Conservation (phyloP, 2,329 filamentous ascomycete genomes). For the Fusarium papillatum region DNA sequence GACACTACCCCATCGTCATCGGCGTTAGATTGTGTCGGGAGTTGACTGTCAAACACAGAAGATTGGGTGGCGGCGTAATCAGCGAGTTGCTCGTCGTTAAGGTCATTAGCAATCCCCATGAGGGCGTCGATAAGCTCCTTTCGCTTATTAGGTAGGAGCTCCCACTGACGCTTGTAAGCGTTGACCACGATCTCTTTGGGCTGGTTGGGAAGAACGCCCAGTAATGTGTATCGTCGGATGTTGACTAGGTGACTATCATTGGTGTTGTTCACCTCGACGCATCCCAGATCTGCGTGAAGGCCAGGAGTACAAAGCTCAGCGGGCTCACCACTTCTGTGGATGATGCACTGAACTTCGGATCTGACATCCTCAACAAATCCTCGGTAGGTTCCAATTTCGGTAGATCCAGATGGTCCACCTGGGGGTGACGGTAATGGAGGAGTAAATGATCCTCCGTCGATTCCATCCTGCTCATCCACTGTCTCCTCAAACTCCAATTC, state of each 20-base stretch:
- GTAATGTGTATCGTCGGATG: conserved; percentile 49
- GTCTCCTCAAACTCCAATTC: conserved; percentile 63
- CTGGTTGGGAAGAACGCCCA: conserved; percentile 55
- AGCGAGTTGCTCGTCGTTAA: conserved; percentile 50
- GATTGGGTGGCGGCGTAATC: conserved; percentile 55
- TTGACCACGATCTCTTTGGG: conserved; percentile 51
- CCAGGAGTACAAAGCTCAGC: conserved; percentile 49
- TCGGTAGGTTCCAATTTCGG: conserved; percentile 56
- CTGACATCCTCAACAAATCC: conserved; percentile 65
- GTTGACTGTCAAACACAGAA: conserved; percentile 55
- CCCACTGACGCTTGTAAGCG: conserved; percentile 58
- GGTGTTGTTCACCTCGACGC: conserved; percentile 46
- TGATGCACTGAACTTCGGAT: conserved; percentile 61
- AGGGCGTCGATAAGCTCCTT: conserved; percentile 50
- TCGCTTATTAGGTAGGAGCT: conserved; percentile 48
- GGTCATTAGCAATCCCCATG: conserved; percentile 51
- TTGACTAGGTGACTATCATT: conserved; percentile 47
- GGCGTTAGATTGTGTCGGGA: conserved; percentile 40
- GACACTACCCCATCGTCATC: conserved; percentile 49
- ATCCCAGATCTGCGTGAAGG: conserved; percentile 50
- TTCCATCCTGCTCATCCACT: conserved; percentile 51
- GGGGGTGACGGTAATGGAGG: conserved; percentile 51
- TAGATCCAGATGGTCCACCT: conserved; percentile 49
- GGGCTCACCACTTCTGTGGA: conserved; percentile 50
- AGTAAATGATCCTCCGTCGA: conserved; percentile 55